A percentile compares a stretch with the other conserved stretches of the same genome.
Evolutionary conservation across 2,329 filamentous ascomycete species (phyloP).

Genomic region (Penicillium hordei): DNA sequence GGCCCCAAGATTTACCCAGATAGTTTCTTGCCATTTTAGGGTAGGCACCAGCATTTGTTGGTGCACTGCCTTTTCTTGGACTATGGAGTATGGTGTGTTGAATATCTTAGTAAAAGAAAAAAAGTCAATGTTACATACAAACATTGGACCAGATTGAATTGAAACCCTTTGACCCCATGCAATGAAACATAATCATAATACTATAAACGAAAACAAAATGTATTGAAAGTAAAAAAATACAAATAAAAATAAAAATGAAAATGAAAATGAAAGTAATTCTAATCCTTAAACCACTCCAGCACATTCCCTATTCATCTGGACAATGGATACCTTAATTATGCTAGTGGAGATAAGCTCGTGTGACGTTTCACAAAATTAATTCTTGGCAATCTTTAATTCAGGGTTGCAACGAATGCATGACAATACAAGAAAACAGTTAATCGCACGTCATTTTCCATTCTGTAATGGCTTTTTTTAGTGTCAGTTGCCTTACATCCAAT

Average conservation of each 20-base stretch:
- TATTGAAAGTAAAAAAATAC: not conserved
- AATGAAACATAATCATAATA: conserved; percentile 4
- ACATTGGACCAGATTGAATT: not conserved
- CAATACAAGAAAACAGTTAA: conserved; percentile 24
- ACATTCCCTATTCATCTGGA: conserved; percentile 17
- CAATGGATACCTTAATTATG: conserved; percentile 33
- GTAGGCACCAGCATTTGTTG: conserved; percentile 15
- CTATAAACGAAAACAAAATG: not conserved
- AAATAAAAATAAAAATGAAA: no score
- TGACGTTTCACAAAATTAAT: conserved; percentile 35
- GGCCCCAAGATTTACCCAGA: conserved; percentile 5
- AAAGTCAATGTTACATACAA: not conserved
- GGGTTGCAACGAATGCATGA: conserved; percentile 30
- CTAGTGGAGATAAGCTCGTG: conserved; percentile 42
- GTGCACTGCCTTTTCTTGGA: not conserved
- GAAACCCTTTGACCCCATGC: not conserved
- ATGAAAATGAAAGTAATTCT: not conserved
- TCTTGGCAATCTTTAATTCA: conserved; percentile 35
- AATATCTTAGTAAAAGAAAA: not conserved
- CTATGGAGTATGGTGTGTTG: not conserved
- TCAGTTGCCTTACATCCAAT: not conserved
- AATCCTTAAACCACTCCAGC: not conserved
- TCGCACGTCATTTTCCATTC: not conserved
- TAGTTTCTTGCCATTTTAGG: not conserved
- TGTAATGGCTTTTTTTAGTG: not conserved